Evolutionary conservation across 768 basidiomycete species (phyloP).

Genomic region (Gautieria morchelliformis): DNA sequence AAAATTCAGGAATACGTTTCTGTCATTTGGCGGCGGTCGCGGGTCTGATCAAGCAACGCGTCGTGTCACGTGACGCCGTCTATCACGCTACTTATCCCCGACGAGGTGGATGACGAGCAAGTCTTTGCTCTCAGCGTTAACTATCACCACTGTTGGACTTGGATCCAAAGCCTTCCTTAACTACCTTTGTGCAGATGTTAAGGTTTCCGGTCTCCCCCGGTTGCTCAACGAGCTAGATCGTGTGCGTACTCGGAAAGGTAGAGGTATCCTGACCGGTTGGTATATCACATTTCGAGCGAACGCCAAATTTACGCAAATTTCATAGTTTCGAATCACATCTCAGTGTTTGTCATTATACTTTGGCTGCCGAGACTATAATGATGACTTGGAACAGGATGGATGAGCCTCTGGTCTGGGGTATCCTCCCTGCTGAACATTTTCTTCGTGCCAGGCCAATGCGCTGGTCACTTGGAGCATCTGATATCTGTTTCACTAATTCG

Average conservation of each 20-base stretch:
- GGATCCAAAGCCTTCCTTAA: constrained; percentile 71
- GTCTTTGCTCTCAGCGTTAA: constrained; percentile 43
- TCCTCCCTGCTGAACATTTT: constrained; percentile 59
- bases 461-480: constrained; percentile 89
- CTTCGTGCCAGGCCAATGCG: constrained; percentile 44
- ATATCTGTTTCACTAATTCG: constrained; percentile 93
- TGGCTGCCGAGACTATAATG: constrained; percentile 7
- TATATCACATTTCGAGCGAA: constrained; percentile 8
- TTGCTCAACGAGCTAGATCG: constrained; percentile 53
- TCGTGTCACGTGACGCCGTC: no score
- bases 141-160: constrained; percentile 60
- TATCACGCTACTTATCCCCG: no score
- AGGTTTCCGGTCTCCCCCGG: constrained; percentile 59
- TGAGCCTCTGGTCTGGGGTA: constrained; percentile 82
- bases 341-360: constrained; percentile 49
- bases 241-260: constrained; percentile 33
- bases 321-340: constrained; percentile 87
- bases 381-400: constrained; percentile 44
- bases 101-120: constrained; percentile 7
- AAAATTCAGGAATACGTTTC: no score
- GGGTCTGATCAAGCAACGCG: no score
- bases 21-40: no score
- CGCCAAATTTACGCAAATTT: not conserved
- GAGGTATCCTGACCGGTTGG: constrained; percentile 68
- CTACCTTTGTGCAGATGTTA: constrained; percentile 50